Conservation (phyloP, 768 basidiomycete species). For the Pluteus cervinus region DNA sequence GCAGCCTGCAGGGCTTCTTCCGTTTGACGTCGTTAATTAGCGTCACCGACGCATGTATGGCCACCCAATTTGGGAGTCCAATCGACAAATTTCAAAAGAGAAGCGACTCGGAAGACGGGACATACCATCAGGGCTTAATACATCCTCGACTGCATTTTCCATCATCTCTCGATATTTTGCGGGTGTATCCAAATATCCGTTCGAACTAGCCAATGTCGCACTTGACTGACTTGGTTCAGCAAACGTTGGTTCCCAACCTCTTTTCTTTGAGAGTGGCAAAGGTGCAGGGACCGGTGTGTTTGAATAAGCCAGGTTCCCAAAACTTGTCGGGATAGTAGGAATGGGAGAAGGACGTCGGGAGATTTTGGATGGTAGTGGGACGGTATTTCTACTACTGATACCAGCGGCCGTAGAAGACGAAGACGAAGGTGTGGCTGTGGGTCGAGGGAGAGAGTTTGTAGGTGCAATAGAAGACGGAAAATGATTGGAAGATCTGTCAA, state of each 20-base stretch:
- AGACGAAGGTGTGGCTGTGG: constrained; percentile 3
- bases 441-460: no score
- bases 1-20: no score
- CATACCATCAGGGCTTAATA: constrained; percentile 18
- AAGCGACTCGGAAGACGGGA: no score
- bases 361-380: no score
- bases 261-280: constrained; percentile 42
- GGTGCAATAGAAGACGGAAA: no score
- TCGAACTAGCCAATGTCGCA: constrained; percentile 46
- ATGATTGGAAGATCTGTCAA: no score
- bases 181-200: constrained; percentile 66
- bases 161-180: constrained; percentile 51
- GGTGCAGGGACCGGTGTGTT: constrained; percentile 8
- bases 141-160: constrained; percentile 28
- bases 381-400: no score
- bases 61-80: no score
- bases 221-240: constrained; percentile 49
- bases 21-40: no score
- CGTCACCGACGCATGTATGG: no score
- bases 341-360: constrained; percentile 20
- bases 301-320: constrained; percentile 6
- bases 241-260: constrained; percentile 68
- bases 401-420: no score
- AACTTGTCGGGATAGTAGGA: constrained; percentile 3
- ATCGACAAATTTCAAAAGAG: no score